Conservation (phyloP, 2,329 filamentous ascomycete genomes). For the Rhexocercosporidium sp. region DNA sequence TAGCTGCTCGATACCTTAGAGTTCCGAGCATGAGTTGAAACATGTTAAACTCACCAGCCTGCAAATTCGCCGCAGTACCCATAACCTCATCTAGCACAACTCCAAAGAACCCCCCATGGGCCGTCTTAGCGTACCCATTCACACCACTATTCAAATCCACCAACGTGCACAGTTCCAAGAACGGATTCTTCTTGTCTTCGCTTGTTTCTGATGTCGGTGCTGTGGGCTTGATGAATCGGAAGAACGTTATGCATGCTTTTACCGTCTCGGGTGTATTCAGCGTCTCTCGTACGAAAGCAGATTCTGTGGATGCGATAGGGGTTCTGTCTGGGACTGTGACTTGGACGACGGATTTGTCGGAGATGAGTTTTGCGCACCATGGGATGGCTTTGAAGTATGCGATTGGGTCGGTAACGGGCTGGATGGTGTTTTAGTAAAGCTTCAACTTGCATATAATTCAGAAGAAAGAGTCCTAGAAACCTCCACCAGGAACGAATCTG, state of each 20-base stretch:
- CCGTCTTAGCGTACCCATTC: slow-evolving; percentile 37
- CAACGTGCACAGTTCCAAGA: slow-evolving; percentile 38
- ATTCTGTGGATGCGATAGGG: slow-evolving; percentile 36
- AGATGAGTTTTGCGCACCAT: slow-evolving; percentile 39
- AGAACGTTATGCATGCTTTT: slow-evolving; percentile 9
- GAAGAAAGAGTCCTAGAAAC: neutral
- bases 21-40: neutral
- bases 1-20: neutral
- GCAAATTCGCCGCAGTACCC: slow-evolving; percentile 40
- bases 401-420: slow-evolving; percentile 36
- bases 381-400: slow-evolving; percentile 40
- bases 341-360: slow-evolving; percentile 31
- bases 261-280: slow-evolving; percentile 33
- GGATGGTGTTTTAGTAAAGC: neutral
- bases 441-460: neutral
- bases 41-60: slow-evolving; percentile 30
- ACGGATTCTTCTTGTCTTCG: slow-evolving; percentile 35
- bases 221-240: slow-evolving; percentile 8
- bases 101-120: slow-evolving; percentile 40
- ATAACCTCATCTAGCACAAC: slow-evolving; percentile 43
- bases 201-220: slow-evolving; percentile 5
- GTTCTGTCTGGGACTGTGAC: slow-evolving; percentile 36
- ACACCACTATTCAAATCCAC: slow-evolving; percentile 36
- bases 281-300: slow-evolving; percentile 37
- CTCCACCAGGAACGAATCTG: too few relatives aligned